Percentiles rank a stretch among this genome's conserved stretches.
Evolutionary conservation across 2,329 filamentous ascomycete species (phyloP).

Genomic region (Clonostachys chloroleuca): DNA sequence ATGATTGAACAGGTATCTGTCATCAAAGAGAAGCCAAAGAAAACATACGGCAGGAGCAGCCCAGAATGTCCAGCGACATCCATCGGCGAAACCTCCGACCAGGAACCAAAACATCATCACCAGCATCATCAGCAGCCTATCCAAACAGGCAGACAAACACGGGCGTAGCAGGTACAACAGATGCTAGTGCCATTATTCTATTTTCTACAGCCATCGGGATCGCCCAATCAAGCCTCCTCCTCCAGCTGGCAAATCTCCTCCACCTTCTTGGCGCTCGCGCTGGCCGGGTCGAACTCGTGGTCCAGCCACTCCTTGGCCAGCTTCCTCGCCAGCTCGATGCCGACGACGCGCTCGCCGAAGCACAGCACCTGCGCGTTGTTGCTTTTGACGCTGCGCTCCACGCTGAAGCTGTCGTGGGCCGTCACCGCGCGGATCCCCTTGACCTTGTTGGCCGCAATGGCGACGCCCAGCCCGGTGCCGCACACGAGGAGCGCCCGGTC

Average conservation of each 20-base stretch:
- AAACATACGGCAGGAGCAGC: too few species aligned
- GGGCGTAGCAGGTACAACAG: too few species aligned
- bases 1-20: too few species aligned
- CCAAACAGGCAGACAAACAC: too few species aligned
- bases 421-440: conserved; percentile 82
- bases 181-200: too few species aligned
- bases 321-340: conserved; percentile 73
- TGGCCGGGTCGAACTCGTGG: conserved; percentile 70
- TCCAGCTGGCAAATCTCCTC: conserved; percentile 34
- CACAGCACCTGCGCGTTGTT: conserved; percentile 87
- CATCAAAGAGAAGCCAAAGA: too few species aligned
- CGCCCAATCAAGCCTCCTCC: conserved; percentile 3
- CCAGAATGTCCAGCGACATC: too few species aligned
- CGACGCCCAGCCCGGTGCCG: conserved; percentile 82
- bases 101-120: too few species aligned
- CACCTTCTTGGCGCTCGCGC: conserved; percentile 39
- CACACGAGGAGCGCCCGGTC: conserved; percentile 81
- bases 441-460: conserved; percentile 86
- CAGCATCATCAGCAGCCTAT: too few species aligned
- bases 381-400: conserved; percentile 75
- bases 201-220: too few species aligned
- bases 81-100: too few species aligned
- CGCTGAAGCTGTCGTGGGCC: conserved; percentile 80
- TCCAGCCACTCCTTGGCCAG: conserved; percentile 78
- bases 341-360: conserved; percentile 80